Base-by-base conservation (phyloP, 2,329 filamentous ascomycete species). In the Aspergillus novofumigatus region DNA sequence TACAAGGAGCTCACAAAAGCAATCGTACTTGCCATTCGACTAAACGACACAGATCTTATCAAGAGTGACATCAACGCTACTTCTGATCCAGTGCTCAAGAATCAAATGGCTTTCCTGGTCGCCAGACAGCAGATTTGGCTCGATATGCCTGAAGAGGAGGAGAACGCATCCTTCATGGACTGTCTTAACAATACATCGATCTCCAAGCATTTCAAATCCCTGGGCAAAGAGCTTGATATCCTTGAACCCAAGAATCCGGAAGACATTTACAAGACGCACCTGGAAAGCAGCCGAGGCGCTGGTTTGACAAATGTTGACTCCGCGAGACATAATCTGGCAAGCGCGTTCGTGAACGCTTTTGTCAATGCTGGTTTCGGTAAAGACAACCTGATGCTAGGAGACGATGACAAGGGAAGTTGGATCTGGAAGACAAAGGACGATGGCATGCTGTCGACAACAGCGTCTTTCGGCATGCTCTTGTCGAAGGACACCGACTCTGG, bases 401-500 rank as follows among this genome's bases (percentile, higher is more conserved):
- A 94, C 21, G 88, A 90, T 58, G 88, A 92, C 62, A 95, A 96
- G 79, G 87, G 89, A 67, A 90, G 89, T 62, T 99, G 94, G 93
- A 91, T 99, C 4, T 99, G 92, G 91, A 99, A 97, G 81, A 97
- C 95, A 21, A 99, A 99, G 77, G 92, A 95, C 45, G 92, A 97
- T 69, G 94, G 94, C 62, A 96, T 96, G 92, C 83, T 96, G 76
- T 97, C 94, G 1, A 97, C 93, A 0, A 90, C 95, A 42, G 95
- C 95, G 4, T 97, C 94, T 0, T 78, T 97, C 65, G 94, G 94
- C 69, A 93, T 94, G 67, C 81, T 99, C 20, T 81, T 96, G 71
- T 84, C 96, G 69, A 96, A 94, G 90, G 93, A 99, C 69, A 88
- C 96, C 23, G 93, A 97, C 69, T 87, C 85, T 64, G 94, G 93